Base-by-base conservation (phyloP, 2,329 filamentous ascomycete genomes). In the Monilinia fructicola region DNA sequence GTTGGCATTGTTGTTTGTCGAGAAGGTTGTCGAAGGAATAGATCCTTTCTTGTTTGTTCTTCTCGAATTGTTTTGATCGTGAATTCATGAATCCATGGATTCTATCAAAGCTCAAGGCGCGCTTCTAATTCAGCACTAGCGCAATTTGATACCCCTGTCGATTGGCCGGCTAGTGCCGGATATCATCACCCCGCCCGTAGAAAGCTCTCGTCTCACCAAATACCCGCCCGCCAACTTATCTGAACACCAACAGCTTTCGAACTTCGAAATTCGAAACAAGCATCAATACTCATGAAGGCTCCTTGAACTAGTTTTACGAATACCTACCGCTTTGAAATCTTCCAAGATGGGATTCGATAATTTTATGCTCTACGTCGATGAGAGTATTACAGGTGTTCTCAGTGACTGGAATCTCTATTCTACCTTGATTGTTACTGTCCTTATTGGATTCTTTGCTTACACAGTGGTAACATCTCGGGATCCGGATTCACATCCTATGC, bases 401-500 rank as follows among this genome's bases (percentile, higher is more conserved):
- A 84, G 87, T 48, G 89, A 91, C 78, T 97, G 93, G 93, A 92
- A 95, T 77, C 79, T 85, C 71, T 90, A 90, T 80, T 92, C 91
- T 40, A 95, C 91, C 3, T 75, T 87, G 53, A 83, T 99, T 70
- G 83, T 87, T 55, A 85, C 89, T 31, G 75, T 85, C 68, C 81
- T 97, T 54, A 80, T 89, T 68, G 81, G 84, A 65, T 84, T 93
- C 74, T 78, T 94, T 66, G 83, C 88, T 67, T 93, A 91, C 78
- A 85, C 88, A 54, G 79, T 96, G 70, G 81, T 90, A 73, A 87
- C 87, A 69, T 84, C 86, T 61, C 85, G 87, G 68, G 94, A 97
- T 64, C 91, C 95, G 7, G 95, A 99, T 80, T 90, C 90, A 6
- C 95, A 98, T 78, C 94, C 95, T 44, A 88, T 97, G 78, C 85